Conservation (phyloP, 345 rosid genomes). For the Diplotaxis tenuifolia region DNA sequence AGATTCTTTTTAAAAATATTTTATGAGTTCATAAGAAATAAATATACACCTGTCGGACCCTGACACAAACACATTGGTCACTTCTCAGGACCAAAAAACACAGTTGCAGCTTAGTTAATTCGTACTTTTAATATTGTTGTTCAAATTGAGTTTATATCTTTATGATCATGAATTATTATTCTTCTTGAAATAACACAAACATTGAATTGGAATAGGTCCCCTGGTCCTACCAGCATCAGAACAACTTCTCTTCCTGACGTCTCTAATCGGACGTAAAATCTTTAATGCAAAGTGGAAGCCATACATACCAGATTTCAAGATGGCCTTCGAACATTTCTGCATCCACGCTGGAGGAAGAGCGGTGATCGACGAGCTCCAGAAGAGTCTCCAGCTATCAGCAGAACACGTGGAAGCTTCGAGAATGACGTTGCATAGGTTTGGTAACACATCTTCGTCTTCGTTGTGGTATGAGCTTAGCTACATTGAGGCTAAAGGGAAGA, state of each 20-base stretch:
- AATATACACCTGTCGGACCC: background rate
- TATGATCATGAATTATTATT: background rate
- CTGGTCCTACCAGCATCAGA: constrained; percentile 75
- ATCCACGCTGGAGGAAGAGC: constrained; percentile 92
- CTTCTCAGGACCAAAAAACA: background rate
- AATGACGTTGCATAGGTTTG: constrained; percentile 79
- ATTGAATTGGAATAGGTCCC: constrained; percentile 45
- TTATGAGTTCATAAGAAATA: background rate
- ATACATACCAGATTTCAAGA: constrained; percentile 79
- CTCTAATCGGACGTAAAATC: constrained; percentile 63
- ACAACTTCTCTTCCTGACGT: constrained; percentile 57
- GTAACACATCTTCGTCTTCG: constrained; percentile 87
- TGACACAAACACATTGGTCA: background rate
- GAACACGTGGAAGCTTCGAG: constrained; percentile 83
- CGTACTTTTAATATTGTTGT: background rate
- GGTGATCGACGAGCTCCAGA: constrained; percentile 73
- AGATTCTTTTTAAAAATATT: background rate
- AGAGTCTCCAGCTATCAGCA: constrained; percentile 62
- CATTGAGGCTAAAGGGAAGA: constrained; percentile 73
- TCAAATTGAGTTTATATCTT: background rate
- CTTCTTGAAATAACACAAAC: background rate
- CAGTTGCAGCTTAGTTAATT: background rate
- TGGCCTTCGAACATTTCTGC: constrained; percentile 90
- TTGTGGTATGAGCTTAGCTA: constrained; percentile 80
- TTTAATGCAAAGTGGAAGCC: constrained; percentile 69